Evolutionary conservation across 495 filamentous ascomycete species (phyloP).

Genomic region (Extremus antarcticus): DNA sequence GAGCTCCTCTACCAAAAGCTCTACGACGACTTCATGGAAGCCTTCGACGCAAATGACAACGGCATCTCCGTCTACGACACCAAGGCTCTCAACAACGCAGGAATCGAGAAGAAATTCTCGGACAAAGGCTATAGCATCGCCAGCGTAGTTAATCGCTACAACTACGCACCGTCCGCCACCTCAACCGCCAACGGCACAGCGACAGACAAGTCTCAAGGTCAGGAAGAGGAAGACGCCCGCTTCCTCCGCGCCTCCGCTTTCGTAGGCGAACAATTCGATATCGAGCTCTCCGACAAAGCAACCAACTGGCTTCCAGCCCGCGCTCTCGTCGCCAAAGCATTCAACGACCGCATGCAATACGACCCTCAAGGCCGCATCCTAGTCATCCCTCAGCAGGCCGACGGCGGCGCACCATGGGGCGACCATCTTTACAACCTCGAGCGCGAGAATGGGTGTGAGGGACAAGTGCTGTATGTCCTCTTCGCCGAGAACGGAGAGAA

Average conservation of each 20-base stretch:
- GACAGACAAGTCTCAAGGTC: constrained; percentile 28
- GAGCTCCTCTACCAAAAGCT: constrained; percentile 72
- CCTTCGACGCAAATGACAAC: constrained; percentile 95
- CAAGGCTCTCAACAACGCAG: constrained; percentile 47
- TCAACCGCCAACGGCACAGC: constrained; percentile 8
- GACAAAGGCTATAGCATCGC: constrained; percentile 72
- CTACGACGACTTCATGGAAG: constrained; percentile 89
- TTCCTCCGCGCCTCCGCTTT: constrained; percentile 66
- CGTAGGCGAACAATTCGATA: constrained; percentile 75
- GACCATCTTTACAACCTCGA: constrained; percentile 91
- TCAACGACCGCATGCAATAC: constrained; percentile 48
- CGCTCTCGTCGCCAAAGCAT: constrained; percentile 61
- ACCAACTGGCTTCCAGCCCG: constrained; percentile 81
- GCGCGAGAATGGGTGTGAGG: constrained; percentile 37
- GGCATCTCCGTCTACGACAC: constrained; percentile 74
- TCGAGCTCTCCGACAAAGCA: constrained; percentile 61
- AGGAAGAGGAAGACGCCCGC: constrained; percentile 66
- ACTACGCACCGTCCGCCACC: constrained; percentile 41
- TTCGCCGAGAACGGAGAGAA: constrained; percentile 68
- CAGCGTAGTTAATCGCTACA: constrained; percentile 73
- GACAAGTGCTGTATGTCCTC: constrained; percentile 76
- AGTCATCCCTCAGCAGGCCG: constrained; percentile 52
- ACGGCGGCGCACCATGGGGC: constrained; percentile 70
- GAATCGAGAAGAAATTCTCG: constrained; percentile 66
- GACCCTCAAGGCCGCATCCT: constrained; percentile 69